phyloP scores from a whole-genome alignment of 192 early-diverging fungal species.

The Coemansia pectinata region DNA sequence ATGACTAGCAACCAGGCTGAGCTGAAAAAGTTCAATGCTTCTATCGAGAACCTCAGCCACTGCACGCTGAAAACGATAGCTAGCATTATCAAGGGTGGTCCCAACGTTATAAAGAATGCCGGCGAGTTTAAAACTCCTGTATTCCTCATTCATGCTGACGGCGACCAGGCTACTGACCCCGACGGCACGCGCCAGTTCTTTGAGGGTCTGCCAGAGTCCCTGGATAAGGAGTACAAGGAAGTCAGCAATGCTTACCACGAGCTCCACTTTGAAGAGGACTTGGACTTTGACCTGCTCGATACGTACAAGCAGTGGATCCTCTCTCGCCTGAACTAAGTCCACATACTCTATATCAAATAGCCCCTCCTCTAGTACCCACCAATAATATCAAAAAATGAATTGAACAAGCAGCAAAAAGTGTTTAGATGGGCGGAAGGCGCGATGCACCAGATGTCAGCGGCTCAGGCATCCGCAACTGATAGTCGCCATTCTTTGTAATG shows the following conservation, averaged over 20 bases:
- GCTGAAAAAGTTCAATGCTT: constrained; percentile 29
- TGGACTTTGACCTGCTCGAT: constrained; percentile 29
- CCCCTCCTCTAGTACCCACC: background rate
- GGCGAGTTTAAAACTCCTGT: constrained; percentile 33
- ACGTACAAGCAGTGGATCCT: constrained; percentile 48
- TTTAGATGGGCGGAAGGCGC: constrained; percentile 65
- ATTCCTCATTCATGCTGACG: constrained; percentile 44
- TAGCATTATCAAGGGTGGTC: constrained; percentile 29
- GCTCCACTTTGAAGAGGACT: constrained; percentile 49
- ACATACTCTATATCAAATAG: background rate
- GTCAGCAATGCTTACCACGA: constrained; percentile 48
- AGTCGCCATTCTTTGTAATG: constrained; percentile 91
- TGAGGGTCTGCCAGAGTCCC: constrained; percentile 24
- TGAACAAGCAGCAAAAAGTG: background rate
- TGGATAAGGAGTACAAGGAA: constrained; percentile 53
- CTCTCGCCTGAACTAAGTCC: constrained; percentile 12
- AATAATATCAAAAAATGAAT: background rate
- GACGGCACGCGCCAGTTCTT: constrained; percentile 36
- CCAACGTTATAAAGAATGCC: constrained; percentile 19
- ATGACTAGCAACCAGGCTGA: constrained; percentile 46
- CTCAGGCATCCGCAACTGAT: constrained; percentile 91
- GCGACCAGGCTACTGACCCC: constrained; percentile 45
- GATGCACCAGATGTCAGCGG: constrained; percentile 70
- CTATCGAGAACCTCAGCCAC: constrained; percentile 29
- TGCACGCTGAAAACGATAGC: constrained; percentile 40